A percentile compares a stretch with the other conserved stretches of the same genome.
Conservation (phyloP, 2,329 filamentous ascomycete genomes). For the Trichoderma guizhouense region DNA sequence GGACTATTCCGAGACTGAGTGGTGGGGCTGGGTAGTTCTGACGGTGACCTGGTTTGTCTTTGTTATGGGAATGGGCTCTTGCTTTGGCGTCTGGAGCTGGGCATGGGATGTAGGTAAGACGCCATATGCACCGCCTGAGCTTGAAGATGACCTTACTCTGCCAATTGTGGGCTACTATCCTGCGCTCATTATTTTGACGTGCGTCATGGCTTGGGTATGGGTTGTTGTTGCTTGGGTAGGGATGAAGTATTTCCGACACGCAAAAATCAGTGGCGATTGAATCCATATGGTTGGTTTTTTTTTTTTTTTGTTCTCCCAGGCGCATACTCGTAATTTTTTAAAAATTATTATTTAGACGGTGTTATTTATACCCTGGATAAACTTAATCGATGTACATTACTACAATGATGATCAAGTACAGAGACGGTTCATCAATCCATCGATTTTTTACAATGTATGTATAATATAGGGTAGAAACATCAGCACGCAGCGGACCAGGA, state of each 20-base stretch:
- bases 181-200: constrained; percentile 85
- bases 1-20: constrained; percentile 93
- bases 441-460: neutral
- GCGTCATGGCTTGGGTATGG: constrained; percentile 99
- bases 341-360: neutral
- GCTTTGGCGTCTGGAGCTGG: constrained; percentile 95
- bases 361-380: neutral
- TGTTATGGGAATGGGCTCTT: constrained; percentile 93
- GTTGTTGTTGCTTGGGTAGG: constrained; percentile 96
- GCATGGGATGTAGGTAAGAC: constrained; percentile 98
- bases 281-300: neutral
- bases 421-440: neutral
- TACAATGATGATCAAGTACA: neutral
- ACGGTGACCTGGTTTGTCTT: constrained; percentile 93
- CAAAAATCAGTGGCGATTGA: constrained; percentile 73
- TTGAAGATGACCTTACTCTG: constrained; percentile 90
- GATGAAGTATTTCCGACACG: constrained; percentile 99
- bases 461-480: neutral
- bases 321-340: neutral
- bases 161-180: constrained; percentile 98
- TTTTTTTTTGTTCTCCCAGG: neutral
- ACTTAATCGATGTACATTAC: neutral
- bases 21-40: constrained; percentile 96
- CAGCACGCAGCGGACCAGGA: too few species aligned
- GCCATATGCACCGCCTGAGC: constrained; percentile 88